Evolutionary conservation across 768 basidiomycete genomes (phyloP), one percentile per base, ranked within the genome.

Genomic region (Aureoboletus auriporus): DNA sequence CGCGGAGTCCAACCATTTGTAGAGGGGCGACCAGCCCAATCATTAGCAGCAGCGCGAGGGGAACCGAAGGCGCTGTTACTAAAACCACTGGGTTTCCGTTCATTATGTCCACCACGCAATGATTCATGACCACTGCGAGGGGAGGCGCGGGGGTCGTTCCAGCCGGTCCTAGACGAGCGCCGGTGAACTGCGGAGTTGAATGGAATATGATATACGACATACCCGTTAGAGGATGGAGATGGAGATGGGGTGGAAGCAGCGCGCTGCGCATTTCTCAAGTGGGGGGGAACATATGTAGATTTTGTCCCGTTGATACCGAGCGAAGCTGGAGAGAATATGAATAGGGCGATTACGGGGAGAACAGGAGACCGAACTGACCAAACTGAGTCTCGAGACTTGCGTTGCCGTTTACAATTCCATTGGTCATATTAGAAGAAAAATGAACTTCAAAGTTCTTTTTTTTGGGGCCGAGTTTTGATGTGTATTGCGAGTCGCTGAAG

Each of bases 231-330:
- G 42, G 65, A 59, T 56, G 63, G 59, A 34, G 59, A 39, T 13
- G 60, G 54, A 2, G 60, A 56, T 49, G 76, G 66, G 51, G 75
- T 70, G 58, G 85, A 79, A 69, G 82, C 82, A 79, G 86, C 84
- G 80, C 86, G 86, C 84, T 89, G 88, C 80, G 76, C 69, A 71
- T 75, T 79, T 77, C 90, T 88, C 77, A 89, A 68, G 66, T 92
- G 89, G 60, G 90, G 90, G 58, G 90, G 90, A 63, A 93, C 87
- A 75, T 93, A 93, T 53, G 90, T 79, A 63, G 85, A 78, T 78
- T 82, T 86, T 59, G 71, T 60, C 51, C 75, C 76, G 61, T 77
- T 79, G 69, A 90, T 79, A 65, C 83, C 79, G 65, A 90, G 84
- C 75, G 84, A 78, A 65, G 83, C 88, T 90, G 66, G 36, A 31